These are phyloP conservation scores for Knoxdaviesia proteae DNA, from an alignment of 2,329 filamentous ascomycete species.

Conservation along the genomic window DNA sequence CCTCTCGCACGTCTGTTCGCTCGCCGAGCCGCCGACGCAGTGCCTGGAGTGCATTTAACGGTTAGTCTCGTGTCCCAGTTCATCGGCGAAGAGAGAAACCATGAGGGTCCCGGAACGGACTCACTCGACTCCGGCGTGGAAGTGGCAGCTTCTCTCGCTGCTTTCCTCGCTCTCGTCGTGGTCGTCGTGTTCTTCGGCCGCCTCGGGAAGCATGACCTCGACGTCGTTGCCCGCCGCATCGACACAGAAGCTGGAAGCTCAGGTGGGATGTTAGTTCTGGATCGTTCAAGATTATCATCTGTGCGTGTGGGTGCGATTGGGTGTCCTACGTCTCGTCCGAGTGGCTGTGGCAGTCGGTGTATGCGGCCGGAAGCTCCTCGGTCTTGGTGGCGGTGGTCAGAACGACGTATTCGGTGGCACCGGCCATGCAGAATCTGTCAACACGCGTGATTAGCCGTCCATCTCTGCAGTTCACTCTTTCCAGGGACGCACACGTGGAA, in stretches of 20 bases:
- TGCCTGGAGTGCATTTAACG: conserved; percentile 21
- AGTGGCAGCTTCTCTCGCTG: conserved; percentile 36
- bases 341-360: conserved; percentile 45
- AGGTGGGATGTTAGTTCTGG: not conserved
- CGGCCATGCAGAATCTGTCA: conserved; percentile 22
- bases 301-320: no score
- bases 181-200: conserved; percentile 14
- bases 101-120: conserved; percentile 8
- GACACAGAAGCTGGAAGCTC: conserved; percentile 35
- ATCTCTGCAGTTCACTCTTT: conserved; percentile 2
- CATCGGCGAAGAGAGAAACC: no score
- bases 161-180: conserved; percentile 8
- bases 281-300: no score
- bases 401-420: conserved; percentile 20
- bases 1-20: conserved; percentile 24
- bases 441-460: not conserved
- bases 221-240: conserved; percentile 38
- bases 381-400: conserved; percentile 29
- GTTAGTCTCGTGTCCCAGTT: conserved; percentile 1
- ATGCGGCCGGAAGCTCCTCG: conserved; percentile 33
- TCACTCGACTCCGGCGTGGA: conserved; percentile 56
- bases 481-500: not conserved
- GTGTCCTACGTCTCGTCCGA: conserved; percentile 29
- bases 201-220: conserved; percentile 14
- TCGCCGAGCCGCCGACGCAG: conserved; percentile 25